phyloP scores from a whole-genome alignment of 306 rosid genomes.

The Medicago arabica region DNA sequence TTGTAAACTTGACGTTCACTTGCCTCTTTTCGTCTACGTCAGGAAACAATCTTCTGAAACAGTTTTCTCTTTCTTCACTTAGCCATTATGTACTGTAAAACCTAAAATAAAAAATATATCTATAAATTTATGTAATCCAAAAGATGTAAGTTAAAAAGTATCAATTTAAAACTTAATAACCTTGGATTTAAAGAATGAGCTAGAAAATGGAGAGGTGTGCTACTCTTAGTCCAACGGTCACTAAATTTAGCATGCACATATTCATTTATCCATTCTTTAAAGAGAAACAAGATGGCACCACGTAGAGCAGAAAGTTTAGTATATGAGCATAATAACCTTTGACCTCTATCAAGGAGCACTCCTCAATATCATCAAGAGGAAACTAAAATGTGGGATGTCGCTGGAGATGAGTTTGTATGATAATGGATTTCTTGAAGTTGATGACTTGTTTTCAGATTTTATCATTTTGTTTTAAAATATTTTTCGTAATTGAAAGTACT shows the following conservation, averaged over 20 bases:
- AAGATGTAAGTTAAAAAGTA: background rate
- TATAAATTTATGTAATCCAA: background rate
- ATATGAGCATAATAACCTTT: too few species aligned
- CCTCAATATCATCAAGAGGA: too few species aligned
- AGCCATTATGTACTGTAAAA: background rate
- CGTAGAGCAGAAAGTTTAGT: too few species aligned
- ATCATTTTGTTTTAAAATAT: too few species aligned
- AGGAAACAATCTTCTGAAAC: background rate
- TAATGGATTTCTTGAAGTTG: too few species aligned
- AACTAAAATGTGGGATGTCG: too few species aligned
- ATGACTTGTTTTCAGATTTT: too few species aligned
- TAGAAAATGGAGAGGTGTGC: background rate
- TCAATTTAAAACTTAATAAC: background rate
- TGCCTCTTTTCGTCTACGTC: background rate
- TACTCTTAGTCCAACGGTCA: conserved; percentile 3
- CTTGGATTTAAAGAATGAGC: background rate
- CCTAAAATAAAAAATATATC: background rate
- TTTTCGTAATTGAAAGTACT: too few species aligned
- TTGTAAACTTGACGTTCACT: background rate
- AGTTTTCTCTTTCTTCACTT: background rate
- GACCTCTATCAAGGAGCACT: too few species aligned
- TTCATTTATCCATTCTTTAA: too few species aligned
- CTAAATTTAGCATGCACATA: background rate
- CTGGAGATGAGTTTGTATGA: too few species aligned
- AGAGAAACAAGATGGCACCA: too few species aligned